These are phyloP conservation scores for Cairneyella variabilis DNA, from an alignment of 495 filamentous ascomycete genomes.

Conservation along the genomic window DNA sequence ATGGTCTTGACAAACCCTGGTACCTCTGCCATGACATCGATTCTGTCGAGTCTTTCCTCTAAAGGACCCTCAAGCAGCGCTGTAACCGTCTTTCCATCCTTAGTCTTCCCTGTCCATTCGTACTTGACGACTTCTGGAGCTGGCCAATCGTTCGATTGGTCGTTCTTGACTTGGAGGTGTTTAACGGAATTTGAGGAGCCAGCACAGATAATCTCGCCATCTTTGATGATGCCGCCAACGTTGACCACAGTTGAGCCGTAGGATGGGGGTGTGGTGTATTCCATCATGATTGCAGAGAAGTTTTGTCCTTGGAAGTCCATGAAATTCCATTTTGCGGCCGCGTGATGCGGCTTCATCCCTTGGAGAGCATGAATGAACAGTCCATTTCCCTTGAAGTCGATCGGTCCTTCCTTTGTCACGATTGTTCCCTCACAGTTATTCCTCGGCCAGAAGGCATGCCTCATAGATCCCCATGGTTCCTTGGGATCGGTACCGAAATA, in stretches of 20 bases:
- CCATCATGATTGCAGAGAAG: slow-evolving; percentile 89
- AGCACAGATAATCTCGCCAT: slow-evolving; percentile 74
- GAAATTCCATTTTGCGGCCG: slow-evolving; percentile 92
- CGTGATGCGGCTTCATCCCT: slow-evolving; percentile 99
- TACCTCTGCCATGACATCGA: slow-evolving; percentile 96
- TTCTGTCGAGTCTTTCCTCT: slow-evolving; percentile 70
- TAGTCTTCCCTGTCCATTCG: slow-evolving; percentile 72
- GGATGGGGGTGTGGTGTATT: slow-evolving; percentile 91
- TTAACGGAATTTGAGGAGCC: slow-evolving; percentile 56
- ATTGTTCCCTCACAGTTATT: slow-evolving; percentile 77
- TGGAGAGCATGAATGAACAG: slow-evolving; percentile 82
- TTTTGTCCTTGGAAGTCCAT: slow-evolving; percentile 83
- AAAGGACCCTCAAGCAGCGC: slow-evolving; percentile 67
- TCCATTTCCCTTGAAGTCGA: slow-evolving; percentile 76
- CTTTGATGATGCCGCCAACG: slow-evolving; percentile 76
- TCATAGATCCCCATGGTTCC: slow-evolving; percentile 89
- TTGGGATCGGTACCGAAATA: slow-evolving; percentile 78
- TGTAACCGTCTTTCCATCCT: slow-evolving; percentile 66
- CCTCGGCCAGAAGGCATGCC: slow-evolving; percentile 89
- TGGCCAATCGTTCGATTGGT: slow-evolving; percentile 82
- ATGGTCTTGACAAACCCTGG: slow-evolving; percentile 93
- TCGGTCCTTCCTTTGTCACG: slow-evolving; percentile 74
- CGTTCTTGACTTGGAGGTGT: slow-evolving; percentile 65
- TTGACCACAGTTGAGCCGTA: slow-evolving; percentile 87
- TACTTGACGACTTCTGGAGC: slow-evolving; percentile 74